phyloP scores from a whole-genome alignment of 768 basidiomycete species.

The Candolleomyces aberdarensis region DNA sequence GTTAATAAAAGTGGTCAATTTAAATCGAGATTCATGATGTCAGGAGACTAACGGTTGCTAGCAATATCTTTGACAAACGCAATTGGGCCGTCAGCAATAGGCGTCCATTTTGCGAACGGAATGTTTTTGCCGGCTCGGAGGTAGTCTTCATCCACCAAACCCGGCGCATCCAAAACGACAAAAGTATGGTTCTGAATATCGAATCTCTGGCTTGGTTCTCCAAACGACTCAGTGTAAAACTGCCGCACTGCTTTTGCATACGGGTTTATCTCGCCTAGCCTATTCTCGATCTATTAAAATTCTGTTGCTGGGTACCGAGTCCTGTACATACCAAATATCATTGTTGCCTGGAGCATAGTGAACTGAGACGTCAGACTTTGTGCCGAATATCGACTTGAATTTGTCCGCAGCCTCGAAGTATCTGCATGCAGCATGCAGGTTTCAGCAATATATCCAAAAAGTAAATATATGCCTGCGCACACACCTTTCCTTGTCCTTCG shows the following conservation, averaged over 20 bases:
- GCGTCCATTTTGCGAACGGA: slow-evolving; percentile 54
- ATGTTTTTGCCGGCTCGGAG: slow-evolving; percentile 48
- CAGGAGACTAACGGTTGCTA: slow-evolving; percentile 29
- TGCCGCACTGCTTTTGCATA: slow-evolving; percentile 53
- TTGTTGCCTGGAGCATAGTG: slow-evolving; percentile 80
- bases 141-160: slow-evolving; percentile 83
- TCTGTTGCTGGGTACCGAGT: not conserved
- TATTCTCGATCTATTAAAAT: slow-evolving; percentile 19
- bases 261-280: slow-evolving; percentile 52
- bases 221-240: slow-evolving; percentile 62
- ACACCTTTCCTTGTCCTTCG: slow-evolving; percentile 43
- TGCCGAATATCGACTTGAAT: slow-evolving; percentile 61
- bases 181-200: slow-evolving; percentile 68
- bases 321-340: slow-evolving; percentile 58
- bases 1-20: slow-evolving; percentile 5
- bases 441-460: not conserved
- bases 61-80: slow-evolving; percentile 53
- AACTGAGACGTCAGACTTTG: slow-evolving; percentile 34
- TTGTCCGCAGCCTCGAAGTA: slow-evolving; percentile 56
- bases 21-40: not conserved
- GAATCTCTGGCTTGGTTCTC: slow-evolving; percentile 61
- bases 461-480: slow-evolving; percentile 9
- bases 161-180: slow-evolving; percentile 71
- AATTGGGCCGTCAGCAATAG: slow-evolving; percentile 51
- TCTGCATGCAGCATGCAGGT: slow-evolving; percentile 32